phyloP scores from a whole-genome alignment of 2,329 filamentous ascomycete genomes.

The Cucurbitaria berberidis region DNA sequence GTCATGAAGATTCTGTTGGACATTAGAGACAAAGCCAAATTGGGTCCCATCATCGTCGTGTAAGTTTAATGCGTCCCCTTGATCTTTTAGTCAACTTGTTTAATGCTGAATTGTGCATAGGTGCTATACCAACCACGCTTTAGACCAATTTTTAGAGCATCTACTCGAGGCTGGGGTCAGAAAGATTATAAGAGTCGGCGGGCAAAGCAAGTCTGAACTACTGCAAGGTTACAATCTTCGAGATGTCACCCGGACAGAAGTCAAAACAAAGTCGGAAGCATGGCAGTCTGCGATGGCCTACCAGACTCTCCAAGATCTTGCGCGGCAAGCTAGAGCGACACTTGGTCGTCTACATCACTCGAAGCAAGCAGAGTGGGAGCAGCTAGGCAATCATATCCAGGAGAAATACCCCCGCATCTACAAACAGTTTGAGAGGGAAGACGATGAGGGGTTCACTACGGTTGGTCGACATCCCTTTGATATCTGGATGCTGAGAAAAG shows the following conservation, averaged over 20 bases:
- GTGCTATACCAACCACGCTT: background rate
- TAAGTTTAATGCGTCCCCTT: constrained; percentile 23
- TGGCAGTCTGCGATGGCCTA: constrained; percentile 15
- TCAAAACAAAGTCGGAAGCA: constrained; percentile 26
- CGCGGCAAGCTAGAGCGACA: constrained; percentile 5
- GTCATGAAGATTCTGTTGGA: constrained; percentile 64
- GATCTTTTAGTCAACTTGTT: background rate
- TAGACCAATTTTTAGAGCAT: constrained; percentile 65
- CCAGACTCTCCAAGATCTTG: constrained; percentile 13
- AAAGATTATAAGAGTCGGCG: constrained; percentile 67
- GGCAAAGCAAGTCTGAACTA: constrained; percentile 60
- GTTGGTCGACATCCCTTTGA: constrained; percentile 36
- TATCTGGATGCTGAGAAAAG: constrained; percentile 14
- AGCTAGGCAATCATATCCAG: constrained; percentile 18
- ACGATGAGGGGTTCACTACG: constrained; percentile 22
- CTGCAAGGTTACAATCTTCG: constrained; percentile 61
- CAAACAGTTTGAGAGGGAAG: constrained; percentile 21
- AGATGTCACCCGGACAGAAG: constrained; percentile 18
- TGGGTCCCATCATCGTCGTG: constrained; percentile 56
- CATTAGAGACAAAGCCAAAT: constrained; percentile 38
- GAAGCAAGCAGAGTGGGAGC: constrained; percentile 23
- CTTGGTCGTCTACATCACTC: constrained; percentile 16
- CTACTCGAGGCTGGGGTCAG: constrained; percentile 56
- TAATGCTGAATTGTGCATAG: background rate
- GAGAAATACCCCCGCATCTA: constrained; percentile 22